A percentile compares a stretch with the other conserved stretches of the same genome.
Conservation (phyloP, 1,139 yeast genomes). For the Candida pseudocylindracea region DNA sequence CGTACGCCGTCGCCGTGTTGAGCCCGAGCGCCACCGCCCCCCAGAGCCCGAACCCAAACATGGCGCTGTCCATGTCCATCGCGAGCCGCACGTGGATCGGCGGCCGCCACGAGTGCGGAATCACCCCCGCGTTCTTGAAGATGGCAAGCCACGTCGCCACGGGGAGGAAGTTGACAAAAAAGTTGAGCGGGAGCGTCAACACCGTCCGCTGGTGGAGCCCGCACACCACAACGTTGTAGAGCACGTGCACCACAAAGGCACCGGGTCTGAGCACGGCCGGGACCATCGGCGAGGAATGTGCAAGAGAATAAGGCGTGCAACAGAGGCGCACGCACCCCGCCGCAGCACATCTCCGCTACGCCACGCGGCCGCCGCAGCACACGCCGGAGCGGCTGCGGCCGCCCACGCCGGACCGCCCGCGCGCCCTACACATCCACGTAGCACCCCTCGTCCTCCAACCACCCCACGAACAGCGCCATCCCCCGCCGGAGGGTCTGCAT, state of each 20-base stretch:
- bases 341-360: too few relatives aligned
- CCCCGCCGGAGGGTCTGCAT: slow-evolving; percentile 26
- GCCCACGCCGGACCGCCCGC: too few relatives aligned
- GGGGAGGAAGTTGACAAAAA: slow-evolving; percentile 26
- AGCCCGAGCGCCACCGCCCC: not conserved
- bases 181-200: slow-evolving; percentile 16
- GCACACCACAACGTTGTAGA: slow-evolving; percentile 2
- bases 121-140: slow-evolving; percentile 36
- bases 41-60: slow-evolving; percentile 8
- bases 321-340: too few relatives aligned
- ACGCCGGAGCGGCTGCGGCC: too few relatives aligned
- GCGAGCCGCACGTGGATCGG: slow-evolving; percentile 25
- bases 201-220: slow-evolving; percentile 17
- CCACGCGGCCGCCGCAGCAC: too few relatives aligned
- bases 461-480: too few relatives aligned
- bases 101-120: slow-evolving; percentile 35
- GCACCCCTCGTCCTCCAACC: too few relatives aligned
- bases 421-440: too few relatives aligned
- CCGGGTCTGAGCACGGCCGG: too few relatives aligned
- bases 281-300: too few relatives aligned
- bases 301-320: too few relatives aligned
- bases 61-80: slow-evolving; percentile 14
- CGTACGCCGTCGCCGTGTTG: not conserved
- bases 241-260: too few relatives aligned
- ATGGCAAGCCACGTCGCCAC: slow-evolving; percentile 32